Base-by-base conservation (phyloP, 768 basidiomycete genomes). In the Lyophyllum decastes region DNA sequence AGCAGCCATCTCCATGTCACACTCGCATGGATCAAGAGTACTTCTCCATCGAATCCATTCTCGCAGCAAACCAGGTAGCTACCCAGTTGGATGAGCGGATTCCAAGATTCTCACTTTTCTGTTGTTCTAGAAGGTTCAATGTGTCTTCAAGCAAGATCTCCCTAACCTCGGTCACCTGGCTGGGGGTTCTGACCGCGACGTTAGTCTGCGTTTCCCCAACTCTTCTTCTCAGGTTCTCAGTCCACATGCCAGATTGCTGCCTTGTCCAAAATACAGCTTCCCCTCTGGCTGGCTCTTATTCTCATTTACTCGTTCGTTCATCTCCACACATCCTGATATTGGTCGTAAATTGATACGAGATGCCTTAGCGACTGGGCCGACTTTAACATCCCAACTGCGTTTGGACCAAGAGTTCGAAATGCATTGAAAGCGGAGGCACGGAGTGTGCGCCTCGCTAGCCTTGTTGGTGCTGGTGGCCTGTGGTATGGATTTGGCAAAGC, bases 401-500 rank as follows among this genome's bases (percentile, higher is more conserved):
- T 94, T 73, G 83, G 82, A 11, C 73, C 81, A 24, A 84, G 87
- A 64, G 94, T 97, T 2, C 78, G 85, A 49, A 92, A 94, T 61
- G 95, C 95, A 1, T 79, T 98, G 52, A 92, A 88, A 65, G 95
- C 95, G 19, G 94, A 96, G 54, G 81, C 95, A 10, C 83, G 85
- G 21, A 92, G 90, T 62, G 95, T 98, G 52, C 87, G 85, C 59
- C 79, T 98, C 6, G 85, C 91, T 10, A 82, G 81, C 44, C 84
- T 95, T 8, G 93, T 96, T 9, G 95, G 95, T 8, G 87, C 88
- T 11, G 92, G 92, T 2, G 92, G 93, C 2, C 73, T 86, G 64
- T 98, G 95, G 95, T 98, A 97, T 70, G 89, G 88, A 3, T 95
- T 95, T 70, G 95, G 95, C 14, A 88, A 88, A 69, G 85, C 86